Evolutionary conservation across 352 stramenopile species (phyloP).

Genomic region (Phytophthora aleatoria): DNA sequence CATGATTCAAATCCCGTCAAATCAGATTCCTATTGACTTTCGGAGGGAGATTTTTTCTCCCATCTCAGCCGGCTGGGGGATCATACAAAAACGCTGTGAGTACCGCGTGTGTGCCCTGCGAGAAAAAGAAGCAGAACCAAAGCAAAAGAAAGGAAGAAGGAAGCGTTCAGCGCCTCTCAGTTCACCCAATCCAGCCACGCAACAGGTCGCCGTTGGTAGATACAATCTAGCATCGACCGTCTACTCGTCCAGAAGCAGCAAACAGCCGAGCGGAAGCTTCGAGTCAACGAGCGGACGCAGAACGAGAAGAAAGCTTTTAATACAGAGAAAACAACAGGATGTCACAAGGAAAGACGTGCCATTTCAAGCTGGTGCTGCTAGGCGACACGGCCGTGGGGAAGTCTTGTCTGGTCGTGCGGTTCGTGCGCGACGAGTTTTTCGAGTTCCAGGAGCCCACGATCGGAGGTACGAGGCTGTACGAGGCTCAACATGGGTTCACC

Average conservation of each 20-base stretch:
- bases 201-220: background rate
- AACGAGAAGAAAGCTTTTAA: slow-evolving; percentile 14
- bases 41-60: slow-evolving; percentile 24
- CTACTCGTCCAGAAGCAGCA: slow-evolving; percentile 13
- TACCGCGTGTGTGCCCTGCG: slow-evolving; percentile 26
- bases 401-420: slow-evolving; percentile 99
- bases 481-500: slow-evolving; percentile 1
- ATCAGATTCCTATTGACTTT: slow-evolving; percentile 23
- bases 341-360: slow-evolving; percentile 86
- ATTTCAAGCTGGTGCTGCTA: slow-evolving; percentile 99
- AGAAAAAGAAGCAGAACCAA: slow-evolving; percentile 36
- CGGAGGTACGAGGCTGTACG: slow-evolving; percentile 76
- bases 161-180: slow-evolving; percentile 21
- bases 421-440: slow-evolving; percentile 99
- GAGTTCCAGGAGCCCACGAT: slow-evolving; percentile 99
- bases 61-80: slow-evolving; percentile 33
- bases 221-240: slow-evolving; percentile 6
- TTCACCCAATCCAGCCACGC: slow-evolving; percentile 11
- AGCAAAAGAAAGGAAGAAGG: slow-evolving; percentile 36
- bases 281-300: slow-evolving; percentile 22
- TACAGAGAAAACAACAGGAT: slow-evolving; percentile 43
- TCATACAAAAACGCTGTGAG: slow-evolving; percentile 37
- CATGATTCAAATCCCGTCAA: slow-evolving; percentile 8
- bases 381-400: slow-evolving; percentile 99
- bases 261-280: slow-evolving; percentile 12